Percentiles rank a stretch among this genome's conserved stretches.
phyloP scores from a whole-genome alignment of 306 rosid species.

The Ormosia emarginata region DNA sequence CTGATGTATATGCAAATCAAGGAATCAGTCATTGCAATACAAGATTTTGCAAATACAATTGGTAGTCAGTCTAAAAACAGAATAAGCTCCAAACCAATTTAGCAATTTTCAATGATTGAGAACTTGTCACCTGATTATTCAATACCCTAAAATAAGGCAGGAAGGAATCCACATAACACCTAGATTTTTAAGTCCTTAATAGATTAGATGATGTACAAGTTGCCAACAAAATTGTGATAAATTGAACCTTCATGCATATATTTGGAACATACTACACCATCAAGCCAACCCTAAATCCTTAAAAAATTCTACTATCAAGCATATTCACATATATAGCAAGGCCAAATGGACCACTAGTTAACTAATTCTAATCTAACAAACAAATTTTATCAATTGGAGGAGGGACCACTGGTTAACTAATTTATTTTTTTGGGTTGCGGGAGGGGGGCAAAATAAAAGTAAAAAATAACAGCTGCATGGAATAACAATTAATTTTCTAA shows the following conservation, averaged over 20 bases:
- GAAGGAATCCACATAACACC: too few species aligned
- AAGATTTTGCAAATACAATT: constrained; percentile 27
- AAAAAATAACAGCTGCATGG: neutral
- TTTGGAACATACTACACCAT: neutral
- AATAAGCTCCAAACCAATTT: neutral
- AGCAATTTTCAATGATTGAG: neutral
- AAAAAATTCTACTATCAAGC: neutral
- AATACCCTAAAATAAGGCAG: too few species aligned
- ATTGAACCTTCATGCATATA: neutral
- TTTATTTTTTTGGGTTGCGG: neutral
- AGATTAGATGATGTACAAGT: too few species aligned
- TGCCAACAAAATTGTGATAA: too few species aligned
- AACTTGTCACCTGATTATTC: neutral
- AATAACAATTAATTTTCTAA: neutral
- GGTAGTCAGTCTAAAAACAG: constrained; percentile 1
- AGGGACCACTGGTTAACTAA: neutral
- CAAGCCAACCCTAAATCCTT: neutral
- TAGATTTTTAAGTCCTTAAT: too few species aligned
- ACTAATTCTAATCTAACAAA: constrained; percentile 5
- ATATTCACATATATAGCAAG: constrained; percentile 4
- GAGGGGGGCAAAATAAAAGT: neutral
- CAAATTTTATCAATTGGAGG: neutral
- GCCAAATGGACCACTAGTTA: neutral
- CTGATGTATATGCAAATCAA: constrained; percentile 2
- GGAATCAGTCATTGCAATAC: neutral